Evolutionary conservation across 2,329 filamentous ascomycete species (phyloP).

Genomic region (Colletotrichum musicola): DNA sequence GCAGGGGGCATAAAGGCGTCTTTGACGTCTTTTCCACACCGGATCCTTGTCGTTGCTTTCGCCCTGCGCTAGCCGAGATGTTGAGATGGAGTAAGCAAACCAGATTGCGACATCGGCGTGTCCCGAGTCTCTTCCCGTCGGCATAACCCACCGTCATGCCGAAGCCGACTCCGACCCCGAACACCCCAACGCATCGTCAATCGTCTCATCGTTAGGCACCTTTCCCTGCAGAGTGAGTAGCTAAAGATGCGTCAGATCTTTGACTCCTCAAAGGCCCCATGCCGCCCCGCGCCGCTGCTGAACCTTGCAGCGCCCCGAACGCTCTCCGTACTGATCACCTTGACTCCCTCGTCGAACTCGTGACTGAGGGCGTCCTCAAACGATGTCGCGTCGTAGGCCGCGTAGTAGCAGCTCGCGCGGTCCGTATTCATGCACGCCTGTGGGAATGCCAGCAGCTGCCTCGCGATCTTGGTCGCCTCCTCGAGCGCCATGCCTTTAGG

Average conservation of each 20-base stretch:
- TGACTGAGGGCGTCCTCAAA: slow-evolving; percentile 63
- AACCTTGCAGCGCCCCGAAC: slow-evolving; percentile 40
- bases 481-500: slow-evolving; percentile 61
- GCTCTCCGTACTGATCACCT: slow-evolving; percentile 58
- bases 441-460: slow-evolving; percentile 61
- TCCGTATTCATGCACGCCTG: slow-evolving; percentile 66
- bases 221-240: not conserved
- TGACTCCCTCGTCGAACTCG: slow-evolving; percentile 60
- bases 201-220: not conserved
- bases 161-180: not conserved
- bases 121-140: not conserved
- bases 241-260: not conserved
- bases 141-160: not conserved
- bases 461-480: slow-evolving; percentile 62
- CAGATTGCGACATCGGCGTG: not conserved
- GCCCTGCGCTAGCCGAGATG: slow-evolving; percentile 11
- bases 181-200: not conserved
- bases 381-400: slow-evolving; percentile 59
- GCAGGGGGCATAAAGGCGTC: not conserved
- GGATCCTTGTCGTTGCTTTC: not conserved
- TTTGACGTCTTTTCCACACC: not conserved
- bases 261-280: slow-evolving; percentile 19
- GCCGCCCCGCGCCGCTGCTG: slow-evolving; percentile 16
- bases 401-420: slow-evolving; percentile 61
- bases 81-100: not conserved